Base-by-base conservation (phyloP, 176 grass and related monocot genomes). In the Aegilops umbellulata region DNA sequence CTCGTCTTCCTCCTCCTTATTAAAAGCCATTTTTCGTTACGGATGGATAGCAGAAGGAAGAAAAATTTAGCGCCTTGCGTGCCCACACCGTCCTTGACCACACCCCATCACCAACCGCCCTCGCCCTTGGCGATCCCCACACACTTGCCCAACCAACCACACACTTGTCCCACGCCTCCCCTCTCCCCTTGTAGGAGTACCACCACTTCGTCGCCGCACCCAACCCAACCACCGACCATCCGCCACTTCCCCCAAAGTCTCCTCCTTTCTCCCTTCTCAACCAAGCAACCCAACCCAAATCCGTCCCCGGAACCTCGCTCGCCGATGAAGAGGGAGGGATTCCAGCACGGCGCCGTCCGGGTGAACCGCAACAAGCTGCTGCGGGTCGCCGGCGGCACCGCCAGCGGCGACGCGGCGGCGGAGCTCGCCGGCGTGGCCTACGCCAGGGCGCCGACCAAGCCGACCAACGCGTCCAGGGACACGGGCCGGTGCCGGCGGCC, bases 251-350 rank as follows among this genome's bases (percentile, higher is more conserved):
- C 20, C 42, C 69, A 73, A 5, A 13, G 49, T 44, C 26, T 47
- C 44, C 44, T 14, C 11, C 42, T 14, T 14, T 4, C 42, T 46
- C 42, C 42, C 42, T 46, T 74, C 60, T 71, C 70, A 63, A 44
- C 84, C 80, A 77, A 63, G 27, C 68, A 83, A 69, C 44, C 41
- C 30, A 30, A 23, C 44, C 11, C 10, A 3, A 44, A 12, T 11
- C 39, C 34, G 6, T 39, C 36, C 44, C n/a, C n/a, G n/a, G n/a
- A n/a, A n/a, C n/a, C 8, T 36, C 31, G 7, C n/a, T 7, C 27
- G 72, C 1, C 49, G 49, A 53, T 97, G 95, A 94, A 94, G 95
- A 94, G 95, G 84, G 95, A 94, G 27, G 95, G 95, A 7, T 87
- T 85, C 80, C 92, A 97, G 88, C 92, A 91, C 79, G 94, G 91